A percentile compares a stretch with the other conserved stretches of the same genome.
Evolutionary conservation across 352 stramenopile genomes (phyloP).

Genomic region (Phytopythium cucurbitacearum): DNA sequence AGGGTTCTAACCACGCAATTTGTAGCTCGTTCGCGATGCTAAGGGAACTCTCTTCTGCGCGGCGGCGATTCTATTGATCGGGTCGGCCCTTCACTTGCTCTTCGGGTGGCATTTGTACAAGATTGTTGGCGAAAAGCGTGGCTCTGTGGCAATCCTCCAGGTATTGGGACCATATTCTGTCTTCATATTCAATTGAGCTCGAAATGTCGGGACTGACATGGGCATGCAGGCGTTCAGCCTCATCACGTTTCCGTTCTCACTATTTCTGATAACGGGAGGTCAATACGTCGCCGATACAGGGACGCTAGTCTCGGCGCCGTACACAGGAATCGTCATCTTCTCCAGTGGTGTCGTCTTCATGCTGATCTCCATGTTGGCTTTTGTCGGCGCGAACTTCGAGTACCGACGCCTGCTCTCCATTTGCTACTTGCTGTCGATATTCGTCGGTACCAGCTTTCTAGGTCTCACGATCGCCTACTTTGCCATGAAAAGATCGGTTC

Average conservation of each 20-base stretch:
- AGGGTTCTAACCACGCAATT: neutral
- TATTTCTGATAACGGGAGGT: conserved; percentile 63
- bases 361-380: conserved; percentile 52
- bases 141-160: conserved; percentile 57
- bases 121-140: conserved; percentile 49
- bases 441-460: conserved; percentile 40
- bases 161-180: conserved; percentile 8
- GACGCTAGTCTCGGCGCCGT: conserved; percentile 58
- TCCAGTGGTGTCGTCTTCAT: conserved; percentile 45
- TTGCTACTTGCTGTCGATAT: conserved; percentile 57
- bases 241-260: conserved; percentile 54
- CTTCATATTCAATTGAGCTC: neutral
- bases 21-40: conserved; percentile 35
- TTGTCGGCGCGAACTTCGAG: conserved; percentile 70
- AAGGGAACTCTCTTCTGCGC: conserved; percentile 33
- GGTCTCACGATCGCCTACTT: conserved; percentile 58
- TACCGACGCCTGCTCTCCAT: conserved; percentile 72
- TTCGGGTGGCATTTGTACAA: conserved; percentile 38
- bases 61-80: conserved; percentile 29
- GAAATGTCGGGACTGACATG: neutral
- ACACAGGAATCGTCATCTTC: conserved; percentile 72
- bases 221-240: conserved; percentile 51
- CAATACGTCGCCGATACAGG: conserved; percentile 72
- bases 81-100: conserved; percentile 28
- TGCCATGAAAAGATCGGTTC: conserved; percentile 34